Evolutionary conservation across 192 early-diverging fungal genomes (phyloP).

Genomic region (Obelidium mucronatum): DNA sequence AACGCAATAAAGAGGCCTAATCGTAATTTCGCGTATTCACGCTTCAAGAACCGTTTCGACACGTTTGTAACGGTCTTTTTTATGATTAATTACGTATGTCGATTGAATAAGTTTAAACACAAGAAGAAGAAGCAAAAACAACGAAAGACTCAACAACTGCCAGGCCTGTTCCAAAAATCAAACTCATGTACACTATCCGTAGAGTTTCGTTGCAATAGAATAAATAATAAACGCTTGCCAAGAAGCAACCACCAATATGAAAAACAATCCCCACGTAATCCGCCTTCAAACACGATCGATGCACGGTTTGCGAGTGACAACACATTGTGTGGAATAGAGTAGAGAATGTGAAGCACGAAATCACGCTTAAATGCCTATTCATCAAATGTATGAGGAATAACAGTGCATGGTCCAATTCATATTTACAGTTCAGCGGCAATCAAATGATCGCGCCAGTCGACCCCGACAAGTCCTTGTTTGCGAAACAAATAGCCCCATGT

Average conservation of each 20-base stretch:
- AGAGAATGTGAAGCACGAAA: conserved; percentile 10
- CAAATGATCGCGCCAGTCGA: conserved; percentile 24
- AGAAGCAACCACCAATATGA: conserved; percentile 63
- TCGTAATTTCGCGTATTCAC: conserved; percentile 69
- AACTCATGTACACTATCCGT: background rate
- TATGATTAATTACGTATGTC: background rate
- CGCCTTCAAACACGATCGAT: conserved; percentile 53
- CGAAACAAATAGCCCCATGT: conserved; percentile 44
- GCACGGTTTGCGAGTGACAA: conserved; percentile 13
- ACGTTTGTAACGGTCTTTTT: conserved; percentile 22
- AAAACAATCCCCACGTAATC: conserved; percentile 85
- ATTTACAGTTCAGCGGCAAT: conserved; percentile 6
- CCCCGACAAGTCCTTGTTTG: background rate
- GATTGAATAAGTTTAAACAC: conserved; percentile 44
- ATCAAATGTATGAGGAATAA: too few relatives aligned
- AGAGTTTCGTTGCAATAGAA: conserved; percentile 8
- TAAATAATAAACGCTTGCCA: conserved; percentile 30
- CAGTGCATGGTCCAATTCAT: too few relatives aligned
- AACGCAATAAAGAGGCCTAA: conserved; percentile 76
- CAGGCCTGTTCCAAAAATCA: conserved; percentile 46
- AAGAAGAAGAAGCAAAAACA: too few relatives aligned
- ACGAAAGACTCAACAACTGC: conserved; percentile 23
- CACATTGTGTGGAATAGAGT: conserved; percentile 14
- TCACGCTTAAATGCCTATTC: conserved; percentile 13
- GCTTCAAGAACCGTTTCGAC: conserved; percentile 55